phyloP scores from a whole-genome alignment of 192 early-diverging fungal genomes.

The Podila minutissima region DNA sequence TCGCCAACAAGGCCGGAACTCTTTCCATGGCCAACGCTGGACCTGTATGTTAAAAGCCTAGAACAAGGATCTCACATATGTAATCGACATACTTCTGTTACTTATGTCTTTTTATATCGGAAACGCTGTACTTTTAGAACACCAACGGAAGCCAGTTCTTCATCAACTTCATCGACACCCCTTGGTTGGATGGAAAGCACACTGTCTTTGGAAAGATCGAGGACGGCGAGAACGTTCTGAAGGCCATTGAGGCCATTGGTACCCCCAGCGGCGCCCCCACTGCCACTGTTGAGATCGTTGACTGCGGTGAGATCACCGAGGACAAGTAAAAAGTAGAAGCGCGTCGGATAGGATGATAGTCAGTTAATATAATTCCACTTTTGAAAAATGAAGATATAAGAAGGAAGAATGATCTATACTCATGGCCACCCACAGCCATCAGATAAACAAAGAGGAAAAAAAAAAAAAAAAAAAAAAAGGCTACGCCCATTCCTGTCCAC shows the following conservation, averaged over 20 bases:
- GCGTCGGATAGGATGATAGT: too few species aligned
- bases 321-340: neutral
- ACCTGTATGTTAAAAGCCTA: conserved; percentile 40
- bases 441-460: too few species aligned
- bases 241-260: conserved; percentile 74
- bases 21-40: conserved; percentile 83
- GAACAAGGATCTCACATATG: too few species aligned
- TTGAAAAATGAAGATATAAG: too few species aligned
- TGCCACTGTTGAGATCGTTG: conserved; percentile 72
- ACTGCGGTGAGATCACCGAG: conserved; percentile 78
- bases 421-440: too few species aligned
- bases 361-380: too few species aligned
- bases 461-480: too few species aligned
- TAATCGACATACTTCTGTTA: too few species aligned
- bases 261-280: conserved; percentile 71
- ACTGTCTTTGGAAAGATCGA: conserved; percentile 93
- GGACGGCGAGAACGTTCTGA: conserved; percentile 76
- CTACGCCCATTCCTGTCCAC: too few species aligned
- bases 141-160: conserved; percentile 48
- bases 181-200: conserved; percentile 91
- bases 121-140: conserved; percentile 6
- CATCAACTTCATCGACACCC: conserved; percentile 63
- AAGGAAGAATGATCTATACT: too few species aligned
- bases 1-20: conserved; percentile 81
- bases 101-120: too few species aligned